These are phyloP conservation scores for Backusella westeae DNA, from an alignment of 192 early-diverging fungal genomes.

Conservation along the genomic window DNA sequence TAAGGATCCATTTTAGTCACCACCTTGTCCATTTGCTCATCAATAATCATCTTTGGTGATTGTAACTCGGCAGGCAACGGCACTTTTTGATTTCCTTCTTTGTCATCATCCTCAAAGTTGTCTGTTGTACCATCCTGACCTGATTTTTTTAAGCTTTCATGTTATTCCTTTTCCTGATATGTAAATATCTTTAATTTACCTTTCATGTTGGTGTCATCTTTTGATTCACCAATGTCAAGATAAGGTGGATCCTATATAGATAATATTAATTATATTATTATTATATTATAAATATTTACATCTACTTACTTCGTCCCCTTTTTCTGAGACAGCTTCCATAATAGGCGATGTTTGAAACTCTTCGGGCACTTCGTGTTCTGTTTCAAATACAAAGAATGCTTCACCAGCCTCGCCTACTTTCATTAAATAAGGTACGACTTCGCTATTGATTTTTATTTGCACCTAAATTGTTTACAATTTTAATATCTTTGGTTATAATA, in stretches of 20 bases:
- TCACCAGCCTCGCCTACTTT: conserved; percentile 98
- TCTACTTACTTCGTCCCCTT: conserved; percentile 21
- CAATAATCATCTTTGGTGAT: conserved; percentile 36
- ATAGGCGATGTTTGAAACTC: conserved; percentile 96
- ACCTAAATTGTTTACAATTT: conserved; percentile 44
- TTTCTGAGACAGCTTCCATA: conserved; percentile 45
- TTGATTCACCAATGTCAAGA: conserved; percentile 39
- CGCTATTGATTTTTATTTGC: conserved; percentile 82
- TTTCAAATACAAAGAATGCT: conserved; percentile 97
- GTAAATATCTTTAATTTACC: not conserved
- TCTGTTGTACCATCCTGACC: not conserved
- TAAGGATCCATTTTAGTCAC: conserved; percentile 30
- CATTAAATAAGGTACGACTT: conserved; percentile 80
- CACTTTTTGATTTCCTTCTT: conserved; percentile 23
- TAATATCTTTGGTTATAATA: not conserved
- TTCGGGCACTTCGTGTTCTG: conserved; percentile 84
- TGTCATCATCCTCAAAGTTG: conserved; percentile 24
- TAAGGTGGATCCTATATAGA: conserved; percentile 33
- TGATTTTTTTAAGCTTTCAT: not conserved
- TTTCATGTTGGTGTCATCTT: conserved; percentile 11
- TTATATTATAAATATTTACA: not conserved
- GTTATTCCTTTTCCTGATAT: not conserved
- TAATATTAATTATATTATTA: not conserved
- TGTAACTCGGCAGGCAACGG: conserved; percentile 29
- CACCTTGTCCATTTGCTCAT: conserved; percentile 38